phyloP scores from a whole-genome alignment of 2,329 filamentous ascomycete genomes.

The Rachicladosporium sp. region DNA sequence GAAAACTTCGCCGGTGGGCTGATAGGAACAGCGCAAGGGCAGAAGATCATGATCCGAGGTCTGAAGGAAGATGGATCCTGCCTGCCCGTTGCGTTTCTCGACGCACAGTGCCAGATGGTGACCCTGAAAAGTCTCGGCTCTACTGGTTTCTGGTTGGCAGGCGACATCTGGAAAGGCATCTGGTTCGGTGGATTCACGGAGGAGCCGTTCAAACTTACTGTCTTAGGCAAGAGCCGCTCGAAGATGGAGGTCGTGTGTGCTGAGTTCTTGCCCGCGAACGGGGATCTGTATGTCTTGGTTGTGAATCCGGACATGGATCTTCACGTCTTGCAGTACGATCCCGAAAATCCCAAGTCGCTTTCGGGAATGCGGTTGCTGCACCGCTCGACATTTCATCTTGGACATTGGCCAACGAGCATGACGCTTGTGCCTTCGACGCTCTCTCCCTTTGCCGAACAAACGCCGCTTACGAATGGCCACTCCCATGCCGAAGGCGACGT shows the following conservation, averaged over 20 bases:
- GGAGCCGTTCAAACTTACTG: slow-evolving; percentile 88
- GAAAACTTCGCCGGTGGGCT: slow-evolving; percentile 67
- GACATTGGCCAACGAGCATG: slow-evolving; percentile 63
- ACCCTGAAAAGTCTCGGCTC: slow-evolving; percentile 71
- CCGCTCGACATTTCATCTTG: slow-evolving; percentile 76
- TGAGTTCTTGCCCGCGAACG: slow-evolving; percentile 79
- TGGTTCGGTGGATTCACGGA: slow-evolving; percentile 97
- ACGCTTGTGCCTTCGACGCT: slow-evolving; percentile 60
- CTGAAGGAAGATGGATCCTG: slow-evolving; percentile 90
- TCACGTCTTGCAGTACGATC: slow-evolving; percentile 85
- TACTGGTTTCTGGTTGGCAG: slow-evolving; percentile 76
- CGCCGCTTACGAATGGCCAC: slow-evolving; percentile 13
- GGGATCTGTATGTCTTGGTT: slow-evolving; percentile 69
- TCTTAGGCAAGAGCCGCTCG: slow-evolving; percentile 77
- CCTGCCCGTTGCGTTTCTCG: slow-evolving; percentile 90
- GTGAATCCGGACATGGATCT: slow-evolving; percentile 76
- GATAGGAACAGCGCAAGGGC: slow-evolving; percentile 86
- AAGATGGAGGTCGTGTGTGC: slow-evolving; percentile 67
- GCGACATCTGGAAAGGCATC: slow-evolving; percentile 82
- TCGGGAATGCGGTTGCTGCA: slow-evolving; percentile 80
- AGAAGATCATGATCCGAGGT: slow-evolving; percentile 94
- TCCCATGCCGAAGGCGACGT: slow-evolving; percentile 18
- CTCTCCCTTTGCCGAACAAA: slow-evolving; percentile 31
- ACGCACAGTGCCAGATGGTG: slow-evolving; percentile 89
- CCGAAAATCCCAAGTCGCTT: slow-evolving; percentile 87